Percentiles rank a stretch among this genome's conserved stretches.
Evolutionary conservation across 2,329 filamentous ascomycete species (phyloP).

Genomic region (Penicillium sp.): DNA sequence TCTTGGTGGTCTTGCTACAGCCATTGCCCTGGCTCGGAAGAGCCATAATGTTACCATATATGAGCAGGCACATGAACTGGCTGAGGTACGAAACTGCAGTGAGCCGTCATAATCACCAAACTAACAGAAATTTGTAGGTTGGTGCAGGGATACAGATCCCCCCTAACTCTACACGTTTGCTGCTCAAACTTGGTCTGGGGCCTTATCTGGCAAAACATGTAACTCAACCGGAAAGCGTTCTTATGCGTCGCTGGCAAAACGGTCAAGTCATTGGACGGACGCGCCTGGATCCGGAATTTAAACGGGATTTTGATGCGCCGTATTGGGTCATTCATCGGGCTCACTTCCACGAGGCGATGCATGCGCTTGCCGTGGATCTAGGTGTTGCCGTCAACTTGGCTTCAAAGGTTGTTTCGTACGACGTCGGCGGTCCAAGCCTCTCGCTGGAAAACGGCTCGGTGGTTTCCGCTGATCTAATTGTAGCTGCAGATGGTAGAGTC

Average conservation of each 20-base stretch:
- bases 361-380: constrained; percentile 13
- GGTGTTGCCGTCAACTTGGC: constrained; percentile 16
- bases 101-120: not conserved
- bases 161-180: constrained; percentile 35
- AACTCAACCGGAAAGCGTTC: constrained; percentile 31
- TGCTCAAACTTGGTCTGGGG: constrained; percentile 34
- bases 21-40: constrained; percentile 24
- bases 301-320: constrained; percentile 24
- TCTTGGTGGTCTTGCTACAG: constrained; percentile 29
- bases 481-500: constrained; percentile 21
- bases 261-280: constrained; percentile 36
- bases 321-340: constrained; percentile 19
- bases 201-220: constrained; percentile 25
- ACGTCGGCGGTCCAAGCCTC: constrained; percentile 9
- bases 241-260: constrained; percentile 36
- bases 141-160: constrained; percentile 44
- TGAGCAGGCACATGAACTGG: constrained; percentile 33
- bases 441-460: constrained; percentile 3
- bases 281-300: constrained; percentile 32
- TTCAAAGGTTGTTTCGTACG: constrained; percentile 13
- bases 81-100: constrained; percentile 33
- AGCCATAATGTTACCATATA: constrained; percentile 29
- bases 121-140: constrained; percentile 20
- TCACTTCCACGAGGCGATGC: constrained; percentile 29
- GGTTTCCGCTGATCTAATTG: constrained; percentile 14